Evolutionary conservation across 2,329 filamentous ascomycete genomes (phyloP).

Genomic region (Botrytis cinerea): DNA sequence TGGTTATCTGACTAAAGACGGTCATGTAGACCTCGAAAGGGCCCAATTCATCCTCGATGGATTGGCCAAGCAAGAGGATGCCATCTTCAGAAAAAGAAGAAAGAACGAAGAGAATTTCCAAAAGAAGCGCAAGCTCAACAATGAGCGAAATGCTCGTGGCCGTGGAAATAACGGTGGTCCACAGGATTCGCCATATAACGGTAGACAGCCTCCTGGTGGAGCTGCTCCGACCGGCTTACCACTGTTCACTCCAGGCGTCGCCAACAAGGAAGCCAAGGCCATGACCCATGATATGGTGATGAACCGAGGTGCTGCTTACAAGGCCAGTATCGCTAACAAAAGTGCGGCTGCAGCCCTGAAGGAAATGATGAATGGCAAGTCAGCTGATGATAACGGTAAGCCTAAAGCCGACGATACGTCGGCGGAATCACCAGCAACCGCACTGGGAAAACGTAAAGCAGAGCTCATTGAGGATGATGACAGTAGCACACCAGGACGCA

Average conservation of each 20-base stretch:
- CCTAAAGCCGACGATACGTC: slow-evolving; percentile 23
- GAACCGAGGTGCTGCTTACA: slow-evolving; percentile 65
- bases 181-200: slow-evolving; percentile 38
- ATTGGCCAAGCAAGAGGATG: slow-evolving; percentile 88
- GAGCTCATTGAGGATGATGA: slow-evolving; percentile 64
- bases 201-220: slow-evolving; percentile 32
- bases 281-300: slow-evolving; percentile 88
- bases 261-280: slow-evolving; percentile 56
- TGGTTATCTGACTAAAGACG: slow-evolving; percentile 94
- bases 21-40: slow-evolving; percentile 81
- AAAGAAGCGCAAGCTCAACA: slow-evolving; percentile 75
- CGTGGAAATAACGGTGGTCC: slow-evolving; percentile 37
- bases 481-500: slow-evolving; percentile 59
- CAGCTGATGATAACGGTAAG: slow-evolving; percentile 28
- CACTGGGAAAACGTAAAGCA: slow-evolving; percentile 75
- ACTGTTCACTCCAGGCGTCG: slow-evolving; percentile 59
- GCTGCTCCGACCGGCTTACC: slow-evolving; percentile 50
- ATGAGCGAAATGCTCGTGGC: slow-evolving; percentile 49
- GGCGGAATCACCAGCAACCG: slow-evolving; percentile 49
- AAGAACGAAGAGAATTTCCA: slow-evolving; percentile 83
- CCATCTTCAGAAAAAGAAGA: slow-evolving; percentile 86
- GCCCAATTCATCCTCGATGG: slow-evolving; percentile 87
- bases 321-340: slow-evolving; percentile 84
- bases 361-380: slow-evolving; percentile 60
- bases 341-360: slow-evolving; percentile 89